phyloP scores from a whole-genome alignment of 2,329 filamentous ascomycete species.

The Aspergillus persii region DNA sequence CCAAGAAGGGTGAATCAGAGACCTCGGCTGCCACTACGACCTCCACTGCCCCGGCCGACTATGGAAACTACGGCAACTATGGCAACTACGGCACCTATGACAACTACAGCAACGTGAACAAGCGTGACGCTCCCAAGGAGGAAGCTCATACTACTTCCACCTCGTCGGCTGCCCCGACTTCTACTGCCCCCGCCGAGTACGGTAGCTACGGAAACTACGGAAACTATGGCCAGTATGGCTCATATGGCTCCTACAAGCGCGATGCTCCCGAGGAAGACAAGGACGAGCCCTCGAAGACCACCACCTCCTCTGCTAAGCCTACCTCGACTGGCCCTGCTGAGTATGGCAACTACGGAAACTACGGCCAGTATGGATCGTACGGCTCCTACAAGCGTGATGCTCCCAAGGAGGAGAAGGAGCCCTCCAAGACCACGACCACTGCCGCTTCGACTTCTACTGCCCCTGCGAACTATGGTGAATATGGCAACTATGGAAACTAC shows the following conservation, averaged over 20 bases:
- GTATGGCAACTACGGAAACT: conserved; percentile 12
- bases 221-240: conserved; percentile 12
- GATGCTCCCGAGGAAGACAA: background rate
- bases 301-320: background rate
- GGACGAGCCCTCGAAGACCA: background rate
- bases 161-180: background rate
- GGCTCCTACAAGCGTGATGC: conserved; percentile 3
- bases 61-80: conserved; percentile 18
- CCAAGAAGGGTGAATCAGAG: background rate
- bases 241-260: conserved; percentile 8
- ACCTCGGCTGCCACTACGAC: conserved; percentile 3
- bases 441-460: background rate
- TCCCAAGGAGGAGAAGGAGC: background rate
- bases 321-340: conserved; percentile 3
- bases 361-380: conserved; percentile 12
- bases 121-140: background rate
- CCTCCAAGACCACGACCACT: background rate
- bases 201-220: conserved; percentile 12
- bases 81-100: conserved; percentile 15
- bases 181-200: conserved; percentile 2
- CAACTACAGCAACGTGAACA: conserved; percentile 6
- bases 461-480: conserved; percentile 12
- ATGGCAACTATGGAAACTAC: conserved; percentile 16
- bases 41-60: conserved; percentile 1
- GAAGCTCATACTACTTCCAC: background rate